Conservation (phyloP, 139 green algal species). For the Micractinium sp. region DNA sequence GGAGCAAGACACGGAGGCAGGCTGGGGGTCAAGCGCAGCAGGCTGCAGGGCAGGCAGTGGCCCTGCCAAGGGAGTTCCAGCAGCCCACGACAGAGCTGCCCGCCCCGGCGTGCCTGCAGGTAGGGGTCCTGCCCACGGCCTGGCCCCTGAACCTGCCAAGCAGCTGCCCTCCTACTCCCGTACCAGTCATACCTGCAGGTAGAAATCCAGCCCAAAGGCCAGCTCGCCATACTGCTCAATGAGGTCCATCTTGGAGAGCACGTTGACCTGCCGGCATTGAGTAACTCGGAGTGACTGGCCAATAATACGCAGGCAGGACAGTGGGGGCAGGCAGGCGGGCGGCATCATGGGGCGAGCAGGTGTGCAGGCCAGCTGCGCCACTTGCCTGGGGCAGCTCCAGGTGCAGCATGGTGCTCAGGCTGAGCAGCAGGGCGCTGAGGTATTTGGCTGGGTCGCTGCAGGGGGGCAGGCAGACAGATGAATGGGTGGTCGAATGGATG, state of each 20-base stretch:
- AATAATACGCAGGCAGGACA: too few relatives aligned
- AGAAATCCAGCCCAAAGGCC: slow-evolving; percentile 91
- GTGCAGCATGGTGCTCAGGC: slow-evolving; percentile 93
- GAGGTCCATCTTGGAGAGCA: slow-evolving; percentile 89
- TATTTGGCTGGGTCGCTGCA: slow-evolving; percentile 83
- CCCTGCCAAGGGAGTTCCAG: too few relatives aligned
- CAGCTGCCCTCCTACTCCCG: not conserved
- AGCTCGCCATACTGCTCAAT: slow-evolving; percentile 90
- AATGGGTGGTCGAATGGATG: too few relatives aligned
- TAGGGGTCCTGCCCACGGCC: too few relatives aligned
- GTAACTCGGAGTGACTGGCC: too few relatives aligned
- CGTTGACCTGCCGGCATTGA: slow-evolving; percentile 75
- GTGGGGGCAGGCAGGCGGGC: too few relatives aligned
- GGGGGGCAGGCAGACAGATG: not conserved
- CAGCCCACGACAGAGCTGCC: too few relatives aligned
- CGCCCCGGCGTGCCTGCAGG: too few relatives aligned
- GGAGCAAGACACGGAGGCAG: not conserved
- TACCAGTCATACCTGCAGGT: slow-evolving; percentile 77
- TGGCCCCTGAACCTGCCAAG: too few relatives aligned
- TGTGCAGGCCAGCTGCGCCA: slow-evolving; percentile 89
- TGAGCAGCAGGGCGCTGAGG: slow-evolving; percentile 79
- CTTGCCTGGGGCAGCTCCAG: slow-evolving; percentile 94
- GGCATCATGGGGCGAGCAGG: slow-evolving; percentile 78
- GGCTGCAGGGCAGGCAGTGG: not conserved
- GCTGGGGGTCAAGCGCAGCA: not conserved